Base-by-base conservation (phyloP, 2,329 filamentous ascomycete genomes). In the Stagonosporopsis vannaccii region DNA sequence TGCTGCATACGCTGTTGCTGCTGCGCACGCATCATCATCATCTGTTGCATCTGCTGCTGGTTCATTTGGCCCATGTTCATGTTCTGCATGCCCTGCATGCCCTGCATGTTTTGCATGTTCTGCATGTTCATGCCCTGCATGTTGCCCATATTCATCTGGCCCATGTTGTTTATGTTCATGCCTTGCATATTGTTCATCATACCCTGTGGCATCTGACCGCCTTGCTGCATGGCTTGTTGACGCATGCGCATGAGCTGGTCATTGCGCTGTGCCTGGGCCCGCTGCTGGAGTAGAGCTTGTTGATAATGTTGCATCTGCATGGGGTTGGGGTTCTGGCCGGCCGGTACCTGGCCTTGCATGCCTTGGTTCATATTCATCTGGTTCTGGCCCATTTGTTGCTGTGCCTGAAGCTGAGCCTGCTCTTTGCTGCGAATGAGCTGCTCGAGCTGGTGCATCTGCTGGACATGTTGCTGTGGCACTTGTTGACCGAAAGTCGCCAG, bases 241-340 rank as follows among this genome's bases (percentile, higher is more conserved):
- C 65, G 71, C 66, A 75, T 71, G 13, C 67, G 58, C 53, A 71
- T 60, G 17, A 71, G 61, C 45, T 76, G 73, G 42, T 75, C 71
- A 37, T 75, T 70, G 43, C 72, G 72, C 20, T 69, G 63, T 20
- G 71, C 66, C 25, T 75, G 65, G 22, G 65, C 64, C 15, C 71
- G 69, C 48, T 76, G 72, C 44, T 72, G 69, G 37, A 75, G 71
- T 19, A 73, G 63, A 52, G 69, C 61, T 30, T 70, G 68, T 56
- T 74, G 71, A 42, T 72, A 71, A 47, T 72, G 69, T 41, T 73
- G 71, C 66, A 74, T 70, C 53, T 73, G 72, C 37, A 66, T 65
- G 3, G 66, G 65, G 17, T 66, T 65, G 3, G 66, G 65, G 17
- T 66, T 69, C 23, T 63, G 60, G 1, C 51, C 61, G 37, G 32